These are phyloP conservation scores for Aeminium ludgeri DNA, from an alignment of 495 filamentous ascomycete genomes.

Conservation along the genomic window DNA sequence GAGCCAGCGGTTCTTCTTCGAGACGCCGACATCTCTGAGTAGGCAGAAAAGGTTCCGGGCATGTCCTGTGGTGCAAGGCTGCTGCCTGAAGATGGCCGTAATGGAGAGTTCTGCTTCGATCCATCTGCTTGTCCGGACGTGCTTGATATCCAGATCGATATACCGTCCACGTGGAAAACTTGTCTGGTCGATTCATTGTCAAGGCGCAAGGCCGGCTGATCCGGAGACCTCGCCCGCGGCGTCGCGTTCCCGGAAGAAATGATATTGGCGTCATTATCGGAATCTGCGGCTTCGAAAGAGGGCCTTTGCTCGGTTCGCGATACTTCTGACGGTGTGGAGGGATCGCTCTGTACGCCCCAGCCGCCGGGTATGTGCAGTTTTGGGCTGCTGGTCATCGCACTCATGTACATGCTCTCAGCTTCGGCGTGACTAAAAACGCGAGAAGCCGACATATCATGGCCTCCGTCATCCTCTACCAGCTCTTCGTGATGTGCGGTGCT, in stretches of 20 bases:
- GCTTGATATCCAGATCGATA: constrained; percentile 6
- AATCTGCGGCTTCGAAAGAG: not conserved
- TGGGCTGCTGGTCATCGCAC: constrained; percentile 36
- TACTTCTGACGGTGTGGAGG: too few relatives aligned
- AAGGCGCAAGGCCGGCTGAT: not conserved
- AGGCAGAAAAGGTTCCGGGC: constrained; percentile 26
- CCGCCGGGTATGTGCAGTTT: constrained; percentile 19
- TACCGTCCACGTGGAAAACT: constrained; percentile 5
- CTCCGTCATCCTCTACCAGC: not conserved
- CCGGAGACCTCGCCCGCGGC: constrained; percentile 5
- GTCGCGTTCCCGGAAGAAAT: constrained; percentile 6
- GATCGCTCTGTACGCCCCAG: constrained; percentile 15
- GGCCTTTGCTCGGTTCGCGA: not conserved
- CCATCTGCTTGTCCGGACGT: not conserved
- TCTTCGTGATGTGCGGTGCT: constrained; percentile 1
- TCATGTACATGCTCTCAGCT: constrained; percentile 93
- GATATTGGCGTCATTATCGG: not conserved
- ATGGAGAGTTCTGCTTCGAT: not conserved
- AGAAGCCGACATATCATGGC: constrained; percentile 40
- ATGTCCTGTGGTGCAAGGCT: constrained; percentile 7
- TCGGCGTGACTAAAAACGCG: constrained; percentile 78
- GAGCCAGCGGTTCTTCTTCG: not conserved
- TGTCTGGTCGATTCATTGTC: not conserved
- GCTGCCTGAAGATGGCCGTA: not conserved
- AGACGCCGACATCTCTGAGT: constrained; percentile 15